Evolutionary conservation across 2,329 filamentous ascomycete species (phyloP), one percentile per base, ranked within the genome.

Genomic region (Pseudogymnoascus sp.): DNA sequence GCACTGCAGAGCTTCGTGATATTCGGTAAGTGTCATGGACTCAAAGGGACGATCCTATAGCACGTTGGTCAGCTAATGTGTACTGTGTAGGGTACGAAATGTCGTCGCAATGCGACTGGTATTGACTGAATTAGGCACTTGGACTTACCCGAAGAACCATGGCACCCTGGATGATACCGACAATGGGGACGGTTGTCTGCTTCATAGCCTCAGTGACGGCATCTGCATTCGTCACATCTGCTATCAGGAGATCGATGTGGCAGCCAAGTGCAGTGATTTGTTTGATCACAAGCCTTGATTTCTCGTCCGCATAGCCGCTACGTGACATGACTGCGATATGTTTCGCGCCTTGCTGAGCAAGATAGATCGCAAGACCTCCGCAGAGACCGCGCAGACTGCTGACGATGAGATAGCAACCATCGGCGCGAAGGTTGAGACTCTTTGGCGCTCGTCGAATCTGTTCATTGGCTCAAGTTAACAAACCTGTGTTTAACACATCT

Each of bases 101-200:
- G 34, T 37, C 34, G 7, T 37, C 12, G n/a, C 7, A 37, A 37
- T 37, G 34, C n/a, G 34, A 35, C 34, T 35, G 34, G 34, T 35
- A 35, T 35, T 35, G 34, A 35, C 34, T 35, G n/a, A 35, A 35
- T 35, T 14, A 12, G 11, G 22, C 14, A 35, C 34, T 35, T 35
- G 34, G 34, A 37, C 34, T 37, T 37, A 37, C 77, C 25, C 71
- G 70, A 58, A 80, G 73, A 0, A 73, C 67, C 71, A 74, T 70
- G 2, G 71, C 70, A 2, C 66, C 70, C 47, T 73, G 70, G 3
- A 73, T 69, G 1, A 72, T 59, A 22, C 41, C 41, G 34, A 37
- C 41, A 30, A 70, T 62, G 5, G 61, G 63, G 8, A 50, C n/a
- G 2, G 38, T 54, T n/a, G 35, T 47, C 18, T 35, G 25, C 14